Evolutionary conservation across 2,329 filamentous ascomycete genomes (phyloP), one percentile per base, ranked within the genome.

Genomic region (Dactylellina sp.): DNA sequence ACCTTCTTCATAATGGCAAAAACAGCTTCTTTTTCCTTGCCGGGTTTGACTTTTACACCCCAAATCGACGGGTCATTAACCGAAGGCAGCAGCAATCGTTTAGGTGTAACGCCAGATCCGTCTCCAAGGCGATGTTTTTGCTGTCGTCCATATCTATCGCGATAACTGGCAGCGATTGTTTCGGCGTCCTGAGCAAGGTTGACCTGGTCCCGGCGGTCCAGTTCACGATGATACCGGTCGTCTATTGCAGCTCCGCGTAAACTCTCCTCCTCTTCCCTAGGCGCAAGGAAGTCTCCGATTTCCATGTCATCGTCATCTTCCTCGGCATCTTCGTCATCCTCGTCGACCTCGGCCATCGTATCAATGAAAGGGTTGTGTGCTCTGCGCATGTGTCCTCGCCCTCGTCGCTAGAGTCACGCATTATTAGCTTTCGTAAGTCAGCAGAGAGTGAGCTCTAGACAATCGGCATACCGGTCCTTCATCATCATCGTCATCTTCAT

Each of bases 281-380:
- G 72, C 35, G 75, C 77, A 80, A 95, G 92, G 77, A 91, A 90
- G 66, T 92, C 92, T 66, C 86, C 81, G 60, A 89, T 88, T 77
- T 90, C 92, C 78, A 93, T 89, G 71, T 91, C 88, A 62, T 96
- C 93, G 78, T 96, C 92, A 78, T 97, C 94, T 16, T 96, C 92
- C 75, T 91, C 91, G 77, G 87, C 89, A 77, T 92, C 91, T 78
- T 97, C 93, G 78, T 96, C 93, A 76, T 96, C 89, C 71, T 91
- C 95, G 80, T 98, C 95, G 78, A 99, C 95, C 83, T 97, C 95
- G 81, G 95, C 95, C 85, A 99, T 95, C 79, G 94, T 92, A 88
- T 99, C 95, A 83, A 99, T 89, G 87, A 97, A 97, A 79, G 90
- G 89, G 78, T 92, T 91, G 55, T 68, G 55, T 24, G 39, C 44